Percentiles rank a stretch among this genome's conserved stretches.
Conservation (phyloP, 1,284 basidiomycete species). For the Sanghuangporus sanghuang region DNA sequence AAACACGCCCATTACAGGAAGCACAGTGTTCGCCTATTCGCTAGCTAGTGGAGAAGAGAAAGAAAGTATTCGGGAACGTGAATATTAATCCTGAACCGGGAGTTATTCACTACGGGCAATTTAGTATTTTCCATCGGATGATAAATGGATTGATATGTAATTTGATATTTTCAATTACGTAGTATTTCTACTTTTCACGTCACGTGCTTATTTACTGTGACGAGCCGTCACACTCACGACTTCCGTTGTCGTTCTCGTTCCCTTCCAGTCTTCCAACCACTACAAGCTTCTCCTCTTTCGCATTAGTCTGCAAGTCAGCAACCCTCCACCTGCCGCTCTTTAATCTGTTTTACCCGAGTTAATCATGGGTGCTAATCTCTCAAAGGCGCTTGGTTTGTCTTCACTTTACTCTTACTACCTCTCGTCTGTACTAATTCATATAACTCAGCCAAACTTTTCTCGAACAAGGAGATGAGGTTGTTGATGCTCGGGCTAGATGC, state of each 20-base stretch:
- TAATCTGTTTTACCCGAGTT: constrained; percentile 4
- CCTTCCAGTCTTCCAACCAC: constrained; percentile 6
- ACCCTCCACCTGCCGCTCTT: constrained; percentile 19
- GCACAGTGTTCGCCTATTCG: too few species aligned
- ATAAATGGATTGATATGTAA: too few species aligned
- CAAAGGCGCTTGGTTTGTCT: constrained; percentile 30
- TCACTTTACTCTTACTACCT: constrained; percentile 4
- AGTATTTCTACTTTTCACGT: too few species aligned
- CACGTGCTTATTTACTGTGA: not conserved
- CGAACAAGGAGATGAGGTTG: constrained; percentile 98
- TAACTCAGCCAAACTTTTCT: constrained; percentile 83
- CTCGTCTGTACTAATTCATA: constrained; percentile 1
- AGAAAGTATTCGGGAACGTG: too few species aligned
- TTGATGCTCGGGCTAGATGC: constrained; percentile 92
- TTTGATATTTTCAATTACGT: too few species aligned
- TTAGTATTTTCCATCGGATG: too few species aligned
- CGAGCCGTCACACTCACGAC: not conserved
- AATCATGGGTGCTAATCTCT: constrained; percentile 40
- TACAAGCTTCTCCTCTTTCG: not conserved
- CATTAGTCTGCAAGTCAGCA: constrained; percentile 16
- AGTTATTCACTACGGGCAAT: too few species aligned
- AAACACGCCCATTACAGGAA: too few species aligned
- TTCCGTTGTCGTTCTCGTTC: not conserved
- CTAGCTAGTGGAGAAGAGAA: too few species aligned
- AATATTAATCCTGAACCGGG: too few species aligned